Evolutionary conservation across 768 basidiomycete species (phyloP), one percentile per base, ranked within the genome.

Genomic region (Rhodotorula paludigena): DNA sequence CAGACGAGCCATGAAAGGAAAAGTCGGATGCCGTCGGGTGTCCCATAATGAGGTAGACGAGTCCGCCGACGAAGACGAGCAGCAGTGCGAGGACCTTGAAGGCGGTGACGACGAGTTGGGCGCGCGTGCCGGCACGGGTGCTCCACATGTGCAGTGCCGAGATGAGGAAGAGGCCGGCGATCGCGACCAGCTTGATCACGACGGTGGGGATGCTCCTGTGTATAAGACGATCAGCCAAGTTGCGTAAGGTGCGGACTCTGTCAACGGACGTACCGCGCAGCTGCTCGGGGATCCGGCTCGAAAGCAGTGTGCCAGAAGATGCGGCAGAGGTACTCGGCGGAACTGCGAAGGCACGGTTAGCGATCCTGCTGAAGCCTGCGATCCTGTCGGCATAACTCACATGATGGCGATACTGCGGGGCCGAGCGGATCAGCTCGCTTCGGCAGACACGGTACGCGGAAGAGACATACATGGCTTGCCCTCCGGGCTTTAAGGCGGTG

Each of bases 161-260:
- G 30, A 94, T 87, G 35, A 87, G 54, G 5, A 86, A 66, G 45
- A 97, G 84, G 63, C 90, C 89, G 53, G 81, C 81, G 57, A 83
- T 78, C 9, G 91, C 94, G 45, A 89, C 89, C 65, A 92, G 79
- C 81, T 92, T 94, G 80, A 90, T 90, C 33, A 90, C 85, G 89
- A 92, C 91, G 73, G 89, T 85, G 35, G 94, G 92, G 58, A 96
- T 85, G 45, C 84, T 57, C 3, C 45, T 48, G 47, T 25, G 25
- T 12, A 15, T 4, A 4, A 14, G 5, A 28, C 5, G 11, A 7
- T 15, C 16, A 38, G 42, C 15, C 15, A 41, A 33, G n/a, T 44
- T 25, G 12, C 45, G 28, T 20, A 3, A 30, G 14, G 30, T 16
- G 48, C 12, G 4, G 25, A 18, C 25, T 5, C 36, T 3, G 57